A percentile compares a stretch with the other conserved stretches of the same genome.
phyloP scores from a whole-genome alignment of 768 basidiomycete species.

The Mycena alexandri region DNA sequence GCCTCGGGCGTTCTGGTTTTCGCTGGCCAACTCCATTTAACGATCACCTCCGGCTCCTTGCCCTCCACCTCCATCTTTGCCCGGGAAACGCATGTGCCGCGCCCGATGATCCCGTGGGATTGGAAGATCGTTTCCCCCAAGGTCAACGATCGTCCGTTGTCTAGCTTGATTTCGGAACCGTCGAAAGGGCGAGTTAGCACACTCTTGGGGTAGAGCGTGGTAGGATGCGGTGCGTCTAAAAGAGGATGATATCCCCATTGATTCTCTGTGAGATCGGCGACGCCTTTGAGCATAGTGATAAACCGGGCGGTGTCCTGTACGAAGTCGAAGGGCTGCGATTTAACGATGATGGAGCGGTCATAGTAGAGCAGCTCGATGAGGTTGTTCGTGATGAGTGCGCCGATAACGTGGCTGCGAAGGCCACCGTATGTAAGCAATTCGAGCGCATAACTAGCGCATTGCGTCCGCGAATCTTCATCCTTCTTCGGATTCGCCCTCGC shows the following conservation, averaged over 20 bases:
- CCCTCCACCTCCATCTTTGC: constrained; percentile 16
- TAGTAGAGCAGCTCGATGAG: constrained; percentile 39
- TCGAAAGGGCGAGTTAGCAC: constrained; percentile 3
- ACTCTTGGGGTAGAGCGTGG: neutral
- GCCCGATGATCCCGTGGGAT: constrained; percentile 20
- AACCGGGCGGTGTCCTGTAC: constrained; percentile 13
- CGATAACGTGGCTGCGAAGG: constrained; percentile 38
- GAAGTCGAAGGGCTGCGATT: constrained; percentile 33
- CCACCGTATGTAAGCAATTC: constrained; percentile 42
- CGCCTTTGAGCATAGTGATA: constrained; percentile 24
- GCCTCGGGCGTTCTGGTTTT: constrained; percentile 16
- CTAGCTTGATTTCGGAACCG: neutral
- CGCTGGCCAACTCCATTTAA: constrained; percentile 26
- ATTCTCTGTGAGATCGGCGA: constrained; percentile 1
- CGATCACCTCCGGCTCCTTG: constrained; percentile 9
- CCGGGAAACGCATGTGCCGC: constrained; percentile 21
- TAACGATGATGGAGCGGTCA: constrained; percentile 37
- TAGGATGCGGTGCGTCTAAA: neutral
- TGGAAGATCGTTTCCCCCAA: constrained; percentile 13
- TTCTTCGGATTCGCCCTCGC: constrained; percentile 1
- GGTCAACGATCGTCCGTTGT: neutral
- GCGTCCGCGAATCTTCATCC: constrained; percentile 15
- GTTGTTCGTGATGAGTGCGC: constrained; percentile 34
- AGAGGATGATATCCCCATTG: constrained; percentile 22
- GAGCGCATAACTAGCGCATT: constrained; percentile 44